These are phyloP conservation scores for Cardamine resedifolia DNA, from an alignment of 345 rosid genomes.

Conservation along the genomic window DNA sequence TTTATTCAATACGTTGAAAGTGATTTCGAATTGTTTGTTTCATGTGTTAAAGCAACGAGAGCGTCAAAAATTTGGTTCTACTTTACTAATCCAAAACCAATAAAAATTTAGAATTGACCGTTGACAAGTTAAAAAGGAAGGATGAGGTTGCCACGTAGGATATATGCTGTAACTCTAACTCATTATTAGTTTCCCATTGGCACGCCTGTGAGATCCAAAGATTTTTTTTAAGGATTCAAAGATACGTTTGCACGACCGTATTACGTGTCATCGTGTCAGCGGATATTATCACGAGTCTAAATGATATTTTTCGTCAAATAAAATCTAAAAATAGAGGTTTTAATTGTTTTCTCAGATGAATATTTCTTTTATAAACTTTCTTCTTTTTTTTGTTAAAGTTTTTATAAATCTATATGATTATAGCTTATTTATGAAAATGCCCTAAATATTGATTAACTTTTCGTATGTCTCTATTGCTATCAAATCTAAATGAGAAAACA, in stretches of 20 bases:
- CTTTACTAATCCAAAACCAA: neutral
- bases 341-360: neutral
- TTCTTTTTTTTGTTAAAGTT: no score
- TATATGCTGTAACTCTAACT: conserved; percentile 13
- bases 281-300: neutral
- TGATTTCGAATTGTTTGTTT: neutral
- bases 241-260: conserved; percentile 12
- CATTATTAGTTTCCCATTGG: neutral
- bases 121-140: neutral
- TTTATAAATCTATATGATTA: neutral
- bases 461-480: no score
- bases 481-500: no score
- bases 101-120: neutral
- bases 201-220: neutral
- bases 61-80: neutral
- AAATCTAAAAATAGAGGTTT: neutral
- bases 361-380: neutral
- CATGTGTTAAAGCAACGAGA: neutral
- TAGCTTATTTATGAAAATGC: neutral
- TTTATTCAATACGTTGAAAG: neutral
- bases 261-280: conserved; percentile 36
- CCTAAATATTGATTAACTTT: neutral
- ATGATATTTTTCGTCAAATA: neutral
- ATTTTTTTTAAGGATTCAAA: neutral
- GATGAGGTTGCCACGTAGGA: conserved; percentile 34